phyloP scores from a whole-genome alignment of 2,329 filamentous ascomycete species.

The Drechslerella dactyloides region DNA sequence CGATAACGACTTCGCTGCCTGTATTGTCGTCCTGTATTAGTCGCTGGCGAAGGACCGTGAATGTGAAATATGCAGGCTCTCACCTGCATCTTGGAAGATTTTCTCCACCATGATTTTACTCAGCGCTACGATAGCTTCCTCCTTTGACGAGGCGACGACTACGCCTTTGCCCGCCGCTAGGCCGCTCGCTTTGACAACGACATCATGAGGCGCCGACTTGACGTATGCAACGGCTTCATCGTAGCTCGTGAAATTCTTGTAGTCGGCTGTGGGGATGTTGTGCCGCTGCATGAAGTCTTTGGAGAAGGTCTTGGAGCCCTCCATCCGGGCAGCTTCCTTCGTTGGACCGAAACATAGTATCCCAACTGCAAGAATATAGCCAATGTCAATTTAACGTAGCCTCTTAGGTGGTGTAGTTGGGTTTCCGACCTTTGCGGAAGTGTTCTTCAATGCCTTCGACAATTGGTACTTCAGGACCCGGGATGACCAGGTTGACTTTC shows the following conservation, averaged over 20 bases:
- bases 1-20: constrained; percentile 87
- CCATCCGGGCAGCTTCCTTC: constrained; percentile 82
- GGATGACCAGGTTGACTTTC: constrained; percentile 79
- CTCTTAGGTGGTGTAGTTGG: not conserved
- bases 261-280: constrained; percentile 86
- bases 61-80: not conserved
- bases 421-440: constrained; percentile 66
- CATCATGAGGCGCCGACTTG: constrained; percentile 71
- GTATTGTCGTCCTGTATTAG: not conserved
- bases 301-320: constrained; percentile 95
- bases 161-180: constrained; percentile 95
- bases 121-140: constrained; percentile 81
- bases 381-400: not conserved
- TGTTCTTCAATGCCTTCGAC: constrained; percentile 86
- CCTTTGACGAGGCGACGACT: constrained; percentile 79
- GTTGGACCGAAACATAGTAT: constrained; percentile 87
- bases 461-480: constrained; percentile 90
- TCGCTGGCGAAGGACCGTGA: not conserved
- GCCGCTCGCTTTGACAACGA: constrained; percentile 93
- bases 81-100: constrained; percentile 79
- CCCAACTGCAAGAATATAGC: constrained; percentile 62
- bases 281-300: constrained; percentile 97
- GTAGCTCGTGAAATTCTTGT: constrained; percentile 85
- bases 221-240: constrained; percentile 76
- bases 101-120: constrained; percentile 88